Evolutionary conservation across 2,329 filamentous ascomycete species (phyloP), one percentile per base, ranked within the genome.

Genomic region (Cladosporium sp.): DNA sequence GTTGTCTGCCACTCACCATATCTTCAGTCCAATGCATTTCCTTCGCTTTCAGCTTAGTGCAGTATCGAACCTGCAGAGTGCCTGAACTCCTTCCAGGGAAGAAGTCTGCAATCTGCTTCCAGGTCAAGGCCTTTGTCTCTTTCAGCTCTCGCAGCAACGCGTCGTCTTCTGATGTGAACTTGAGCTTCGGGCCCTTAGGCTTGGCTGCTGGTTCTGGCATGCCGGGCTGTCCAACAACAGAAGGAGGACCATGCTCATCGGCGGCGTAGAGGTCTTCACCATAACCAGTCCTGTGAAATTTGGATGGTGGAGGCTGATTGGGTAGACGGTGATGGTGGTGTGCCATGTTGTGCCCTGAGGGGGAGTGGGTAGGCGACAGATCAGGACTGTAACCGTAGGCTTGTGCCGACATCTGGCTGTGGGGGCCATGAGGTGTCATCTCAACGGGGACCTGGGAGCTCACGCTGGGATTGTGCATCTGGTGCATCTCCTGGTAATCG

Each of bases 71-170:
- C 69, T 96, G 91, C 54, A 96, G 72, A 25, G 91, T 95, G 15
- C 91, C 91, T 39, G 88, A 94, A 52, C 88, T 93, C 51, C 91
- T 78, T 1, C 90, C 91, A 0, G 91, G 91, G 60, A 96, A 96
- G 71, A 95, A 95, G 64, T 95, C 91, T 50, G 90, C 88, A 63
- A 96, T 96, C 74, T 96, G 91, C 71, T 95, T 95, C 91, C 91
- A 96, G 4, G 91, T 95, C 65, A 96, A 75, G 64, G 88, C 91
- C 69, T 93, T 94, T 63, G 93, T 91, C 70, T 96, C 91, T 69
- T 96, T 96, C 55, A 96, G 74, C 64, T 95, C 88, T 50, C 95
- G 84, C 48, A 96, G 76, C 41, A 95, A 73, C 58, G 87, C 84
- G 68, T 96, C 91, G 65, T 96, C 91, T 67, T 95, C 90, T 8